Evolutionary conservation across 2,329 filamentous ascomycete genomes (phyloP).

Genomic region (Colletotrichum sp.): DNA sequence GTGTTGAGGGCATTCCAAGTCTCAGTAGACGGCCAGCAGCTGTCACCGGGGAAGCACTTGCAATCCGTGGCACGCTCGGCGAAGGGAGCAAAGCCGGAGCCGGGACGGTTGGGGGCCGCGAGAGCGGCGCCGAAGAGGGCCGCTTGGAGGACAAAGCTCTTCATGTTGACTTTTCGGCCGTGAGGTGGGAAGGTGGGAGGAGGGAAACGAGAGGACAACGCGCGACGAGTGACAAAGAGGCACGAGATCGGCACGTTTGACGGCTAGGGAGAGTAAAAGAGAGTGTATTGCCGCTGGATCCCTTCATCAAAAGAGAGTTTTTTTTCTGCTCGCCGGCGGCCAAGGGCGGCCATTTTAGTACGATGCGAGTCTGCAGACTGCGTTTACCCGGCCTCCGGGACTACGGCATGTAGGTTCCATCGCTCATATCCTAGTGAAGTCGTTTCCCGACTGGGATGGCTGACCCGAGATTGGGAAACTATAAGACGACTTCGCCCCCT

Average conservation of each 20-base stretch:
- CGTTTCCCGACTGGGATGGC: not conserved
- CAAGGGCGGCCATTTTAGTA: slow-evolving; percentile 10
- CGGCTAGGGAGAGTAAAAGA: not conserved
- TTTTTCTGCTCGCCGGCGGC: not conserved
- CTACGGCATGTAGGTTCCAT: not conserved
- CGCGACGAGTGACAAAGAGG: not conserved
- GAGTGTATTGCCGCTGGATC: not conserved
- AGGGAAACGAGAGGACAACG: not conserved
- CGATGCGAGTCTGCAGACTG: not conserved
- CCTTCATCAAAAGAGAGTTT: slow-evolving; percentile 2
- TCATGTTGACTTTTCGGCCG: not conserved
- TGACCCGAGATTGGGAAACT: not conserved
- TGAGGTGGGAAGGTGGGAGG: not conserved
- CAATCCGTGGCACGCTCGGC: slow-evolving; percentile 42
- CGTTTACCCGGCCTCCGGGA: not conserved
- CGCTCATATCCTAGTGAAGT: not conserved
- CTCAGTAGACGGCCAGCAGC: slow-evolving; percentile 50
- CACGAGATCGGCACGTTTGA: slow-evolving; percentile 4
- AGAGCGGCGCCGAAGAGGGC: slow-evolving; percentile 6
- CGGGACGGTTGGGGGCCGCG: not conserved
- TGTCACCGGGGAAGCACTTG: slow-evolving; percentile 52
- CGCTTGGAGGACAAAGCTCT: slow-evolving; percentile 12
- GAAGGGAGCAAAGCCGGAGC: not conserved
- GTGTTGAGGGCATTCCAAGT: slow-evolving; percentile 52
- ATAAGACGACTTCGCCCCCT: slow-evolving; percentile 1